Conservation (phyloP, 1,284 basidiomycete species). For the Agroathelia rolfsii region DNA sequence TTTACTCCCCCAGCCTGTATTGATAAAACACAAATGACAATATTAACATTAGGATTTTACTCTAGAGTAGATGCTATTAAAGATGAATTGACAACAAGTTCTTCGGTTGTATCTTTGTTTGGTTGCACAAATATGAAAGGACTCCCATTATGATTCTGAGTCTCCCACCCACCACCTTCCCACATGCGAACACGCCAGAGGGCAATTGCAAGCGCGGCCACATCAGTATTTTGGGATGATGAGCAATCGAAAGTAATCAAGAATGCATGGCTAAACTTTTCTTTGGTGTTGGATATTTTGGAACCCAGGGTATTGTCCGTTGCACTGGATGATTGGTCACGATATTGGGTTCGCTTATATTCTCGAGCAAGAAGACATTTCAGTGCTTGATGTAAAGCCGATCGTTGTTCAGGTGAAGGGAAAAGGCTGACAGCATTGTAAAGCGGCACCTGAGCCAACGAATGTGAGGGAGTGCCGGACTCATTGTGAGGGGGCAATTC, state of each 20-base stretch:
- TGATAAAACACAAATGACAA: too few species aligned
- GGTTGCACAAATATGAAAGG: too few species aligned
- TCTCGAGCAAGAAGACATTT: slow-evolving; percentile 40
- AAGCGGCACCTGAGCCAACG: slow-evolving; percentile 41
- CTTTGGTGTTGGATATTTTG: too few species aligned
- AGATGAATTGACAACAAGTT: too few species aligned
- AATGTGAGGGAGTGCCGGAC: slow-evolving; percentile 22
- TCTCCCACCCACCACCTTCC: slow-evolving; percentile 37
- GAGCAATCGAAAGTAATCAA: slow-evolving; percentile 43
- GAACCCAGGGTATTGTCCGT: too few species aligned
- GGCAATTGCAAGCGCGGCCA: slow-evolving; percentile 52
- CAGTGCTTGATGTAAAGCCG: slow-evolving; percentile 40
- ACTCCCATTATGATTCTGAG: not conserved
- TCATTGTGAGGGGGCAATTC: slow-evolving; percentile 6
- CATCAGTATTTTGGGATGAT: slow-evolving; percentile 43
- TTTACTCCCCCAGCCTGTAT: too few species aligned
- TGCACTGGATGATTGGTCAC: slow-evolving; percentile 13
- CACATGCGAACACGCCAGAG: slow-evolving; percentile 71
- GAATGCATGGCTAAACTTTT: slow-evolving; percentile 58
- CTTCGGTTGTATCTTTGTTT: too few species aligned
- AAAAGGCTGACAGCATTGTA: slow-evolving; percentile 60
- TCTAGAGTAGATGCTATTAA: too few species aligned
- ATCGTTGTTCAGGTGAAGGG: slow-evolving; percentile 47
- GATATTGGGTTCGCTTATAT: slow-evolving; percentile 21
- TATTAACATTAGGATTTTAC: too few species aligned